Evolutionary conservation across 2,329 filamentous ascomycete genomes (phyloP), one percentile per base, ranked within the genome.

Genomic region (Aspergillus alliaceus): DNA sequence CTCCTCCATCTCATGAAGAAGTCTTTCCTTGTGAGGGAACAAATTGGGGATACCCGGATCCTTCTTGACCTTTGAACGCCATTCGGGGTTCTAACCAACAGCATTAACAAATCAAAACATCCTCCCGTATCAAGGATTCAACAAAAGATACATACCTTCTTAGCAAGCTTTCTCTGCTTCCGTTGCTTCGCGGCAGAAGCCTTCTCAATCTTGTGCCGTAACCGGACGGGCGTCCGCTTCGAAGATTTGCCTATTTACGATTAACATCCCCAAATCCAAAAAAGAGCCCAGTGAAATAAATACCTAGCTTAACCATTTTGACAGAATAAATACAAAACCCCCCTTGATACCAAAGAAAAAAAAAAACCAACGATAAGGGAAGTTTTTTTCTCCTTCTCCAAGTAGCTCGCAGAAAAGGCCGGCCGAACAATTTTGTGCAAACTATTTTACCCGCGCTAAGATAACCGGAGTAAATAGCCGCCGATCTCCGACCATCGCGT

Each of bases 31-130:
- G 83, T 95, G 97, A 1, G 95, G 95, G 79, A 97, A 99, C 34
- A 97, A 79, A 72, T 98, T 99, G 39, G 95, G 95, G 61, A 99
- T 97, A 49, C 95, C 95, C 24, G 93, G 95, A 69, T 99, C 95
- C 80, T 98, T 99, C 85, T 97, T 98, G 66, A 96, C 75, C 75
- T 92, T 90, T 58, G 91, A 93, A 66, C 90, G 87, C 92, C 95
- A 98, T 90, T 96, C 87, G 32, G 95, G 93, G 75, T 97, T 96
- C 86, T 86, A 61, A 29, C 54, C n/a, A 56, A 49, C 32, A 24
- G 20, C 9, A 53, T 64, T n/a, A 67, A 60, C 55, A 29, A 25
- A 31, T 6, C 2, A 8, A 20, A 9, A 3, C 18, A 2, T 32
- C 18, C 31, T n/a, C 8, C 1, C n/a, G n/a, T n/a, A n/a, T n/a